Conservation (phyloP, 2,329 filamentous ascomycete species). For the Samsoniella hepiali region DNA sequence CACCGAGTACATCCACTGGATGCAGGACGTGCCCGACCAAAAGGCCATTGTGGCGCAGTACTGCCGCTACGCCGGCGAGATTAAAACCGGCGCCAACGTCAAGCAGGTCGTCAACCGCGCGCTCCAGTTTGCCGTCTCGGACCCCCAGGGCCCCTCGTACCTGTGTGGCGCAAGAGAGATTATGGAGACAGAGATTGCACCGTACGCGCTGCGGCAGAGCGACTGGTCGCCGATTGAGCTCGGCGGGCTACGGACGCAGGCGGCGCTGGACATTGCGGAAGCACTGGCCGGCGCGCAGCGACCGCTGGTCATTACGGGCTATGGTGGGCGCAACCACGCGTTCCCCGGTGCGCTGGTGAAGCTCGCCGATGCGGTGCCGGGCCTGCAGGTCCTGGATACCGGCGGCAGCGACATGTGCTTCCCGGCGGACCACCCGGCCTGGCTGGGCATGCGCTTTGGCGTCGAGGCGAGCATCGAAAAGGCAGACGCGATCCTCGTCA, state of each 20-base stretch:
- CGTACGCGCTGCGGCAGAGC: constrained; percentile 64
- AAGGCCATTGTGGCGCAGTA: constrained; percentile 80
- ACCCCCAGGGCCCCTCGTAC: constrained; percentile 77
- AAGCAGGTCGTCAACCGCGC: constrained; percentile 89
- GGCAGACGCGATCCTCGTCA: constrained; percentile 79
- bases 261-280: constrained; percentile 58
- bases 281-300: constrained; percentile 61
- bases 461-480: constrained; percentile 68
- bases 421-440: constrained; percentile 65
- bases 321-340: constrained; percentile 65
- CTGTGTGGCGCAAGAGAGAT: constrained; percentile 74
- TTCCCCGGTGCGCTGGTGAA: constrained; percentile 60
- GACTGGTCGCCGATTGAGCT: constrained; percentile 70
- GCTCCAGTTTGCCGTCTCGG: constrained; percentile 74
- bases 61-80: constrained; percentile 77
- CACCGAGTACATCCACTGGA: constrained; percentile 84
- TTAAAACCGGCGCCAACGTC: constrained; percentile 79
- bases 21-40: constrained; percentile 80
- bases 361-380: constrained; percentile 65
- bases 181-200: constrained; percentile 79
- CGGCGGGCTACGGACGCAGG: constrained; percentile 52
- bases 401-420: constrained; percentile 81
- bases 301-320: constrained; percentile 69
- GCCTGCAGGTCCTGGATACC: constrained; percentile 69
- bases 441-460: constrained; percentile 70